A percentile compares a stretch with the other conserved stretches of the same genome.
Evolutionary conservation across 768 basidiomycete species (phyloP).

Genomic region (Postia placenta): DNA sequence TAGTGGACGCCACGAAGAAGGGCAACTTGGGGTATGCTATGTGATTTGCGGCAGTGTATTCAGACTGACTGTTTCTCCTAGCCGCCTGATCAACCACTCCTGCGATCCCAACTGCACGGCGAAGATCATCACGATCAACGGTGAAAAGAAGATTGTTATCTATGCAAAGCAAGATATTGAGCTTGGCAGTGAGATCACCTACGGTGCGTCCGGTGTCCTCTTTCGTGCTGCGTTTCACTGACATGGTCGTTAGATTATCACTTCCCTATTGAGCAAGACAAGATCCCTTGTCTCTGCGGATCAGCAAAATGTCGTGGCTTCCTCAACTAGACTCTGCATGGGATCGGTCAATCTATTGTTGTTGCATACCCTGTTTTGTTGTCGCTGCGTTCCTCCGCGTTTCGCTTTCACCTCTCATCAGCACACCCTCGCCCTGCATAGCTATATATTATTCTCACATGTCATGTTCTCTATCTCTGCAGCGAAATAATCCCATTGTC

Average conservation of each 20-base stretch:
- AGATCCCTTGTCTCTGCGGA: conserved; percentile 90
- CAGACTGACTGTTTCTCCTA: conserved; percentile 25
- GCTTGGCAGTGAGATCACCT: conserved; percentile 96
- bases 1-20: conserved; percentile 99
- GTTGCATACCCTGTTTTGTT: conserved; percentile 11
- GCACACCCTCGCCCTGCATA: conserved; percentile 15
- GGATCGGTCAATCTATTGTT: conserved; percentile 18
- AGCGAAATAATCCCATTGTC: conserved; percentile 5
- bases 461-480: conserved; percentile 17
- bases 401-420: conserved; percentile 1
- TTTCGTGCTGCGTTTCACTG: background rate
- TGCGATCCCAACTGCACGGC: conserved; percentile 93
- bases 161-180: conserved; percentile 97
- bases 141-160: conserved; percentile 98
- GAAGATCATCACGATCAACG: conserved; percentile 86
- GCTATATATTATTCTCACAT: conserved; percentile 24
- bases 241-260: conserved; percentile 74
- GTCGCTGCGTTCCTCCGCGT: conserved; percentile 1
- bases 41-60: no score
- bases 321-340: conserved; percentile 69
- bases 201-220: conserved; percentile 54
- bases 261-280: conserved; percentile 98
- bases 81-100: conserved; percentile 97
- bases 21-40: conserved; percentile 92
- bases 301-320: conserved; percentile 89